Conservation (phyloP, 2,329 filamentous ascomycete species). For the Penicillium sp. region DNA sequence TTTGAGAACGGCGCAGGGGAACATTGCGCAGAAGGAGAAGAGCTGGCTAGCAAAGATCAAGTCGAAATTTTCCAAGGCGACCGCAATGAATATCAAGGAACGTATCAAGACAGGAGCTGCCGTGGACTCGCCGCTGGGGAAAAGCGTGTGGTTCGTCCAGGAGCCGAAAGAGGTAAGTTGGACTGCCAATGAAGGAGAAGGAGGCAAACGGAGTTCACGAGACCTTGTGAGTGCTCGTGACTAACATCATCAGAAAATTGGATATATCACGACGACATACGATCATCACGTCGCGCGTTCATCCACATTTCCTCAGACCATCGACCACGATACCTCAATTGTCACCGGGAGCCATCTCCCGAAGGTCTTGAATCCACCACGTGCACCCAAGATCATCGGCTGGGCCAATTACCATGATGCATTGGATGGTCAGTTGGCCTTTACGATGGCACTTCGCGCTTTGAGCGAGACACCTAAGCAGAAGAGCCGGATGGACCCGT, state of each 20-base stretch:
- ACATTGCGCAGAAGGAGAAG: constrained; percentile 4
- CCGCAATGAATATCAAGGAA: constrained; percentile 15
- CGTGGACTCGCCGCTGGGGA: constrained; percentile 21
- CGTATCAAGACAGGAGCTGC: constrained; percentile 8
- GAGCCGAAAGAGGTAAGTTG: constrained; percentile 15
- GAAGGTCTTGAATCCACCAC: constrained; percentile 10
- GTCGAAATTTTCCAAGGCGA: constrained; percentile 12
- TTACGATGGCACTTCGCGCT: constrained; percentile 15
- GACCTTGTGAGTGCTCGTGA: background rate
- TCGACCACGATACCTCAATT: constrained; percentile 18
- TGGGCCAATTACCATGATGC: constrained; percentile 22
- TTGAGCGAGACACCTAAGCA: background rate
- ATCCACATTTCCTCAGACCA: constrained; percentile 18
- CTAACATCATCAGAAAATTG: constrained; percentile 16
- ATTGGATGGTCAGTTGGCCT: constrained; percentile 15
- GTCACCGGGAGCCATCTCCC: constrained; percentile 17
- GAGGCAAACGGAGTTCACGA: background rate
- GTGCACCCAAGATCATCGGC: constrained; percentile 16
- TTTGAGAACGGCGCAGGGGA: constrained; percentile 11
- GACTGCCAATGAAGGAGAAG: background rate
- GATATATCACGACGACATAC: constrained; percentile 16
- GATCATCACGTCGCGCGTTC: constrained; percentile 15
- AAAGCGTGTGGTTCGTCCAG: constrained; percentile 18
- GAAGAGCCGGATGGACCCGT: constrained; percentile 3
- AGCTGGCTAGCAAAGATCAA: constrained; percentile 9